Evolutionary conservation across 2,329 filamentous ascomycete species (phyloP).

Genomic region (Sclerotinia trifoliorum): DNA sequence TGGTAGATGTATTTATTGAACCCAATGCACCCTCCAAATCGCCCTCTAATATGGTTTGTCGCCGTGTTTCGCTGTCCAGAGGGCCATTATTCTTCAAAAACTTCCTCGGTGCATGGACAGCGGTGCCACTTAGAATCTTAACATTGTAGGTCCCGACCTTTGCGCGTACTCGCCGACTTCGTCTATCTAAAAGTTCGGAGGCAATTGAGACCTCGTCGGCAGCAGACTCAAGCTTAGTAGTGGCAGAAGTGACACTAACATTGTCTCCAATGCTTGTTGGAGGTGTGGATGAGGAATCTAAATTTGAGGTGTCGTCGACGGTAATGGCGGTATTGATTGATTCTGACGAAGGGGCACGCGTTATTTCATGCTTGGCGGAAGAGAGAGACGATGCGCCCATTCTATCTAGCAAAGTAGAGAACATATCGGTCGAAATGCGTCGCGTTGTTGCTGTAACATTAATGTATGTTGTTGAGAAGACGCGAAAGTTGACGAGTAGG

Average conservation of each 20-base stretch:
- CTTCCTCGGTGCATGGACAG: conserved; percentile 50
- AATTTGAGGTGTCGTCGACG: conserved; percentile 35
- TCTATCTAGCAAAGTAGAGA: conserved; percentile 30
- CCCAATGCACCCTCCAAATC: conserved; percentile 38
- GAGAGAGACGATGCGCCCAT: conserved; percentile 29
- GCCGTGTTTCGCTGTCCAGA: conserved; percentile 37
- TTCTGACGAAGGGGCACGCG: conserved; percentile 35
- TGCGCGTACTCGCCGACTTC: conserved; percentile 55
- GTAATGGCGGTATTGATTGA: conserved; percentile 36
- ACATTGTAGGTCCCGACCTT: conserved; percentile 66
- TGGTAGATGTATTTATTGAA: conserved; percentile 33
- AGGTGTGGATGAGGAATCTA: conserved; percentile 49
- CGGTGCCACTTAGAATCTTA: conserved; percentile 60
- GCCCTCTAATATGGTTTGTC: conserved; percentile 49
- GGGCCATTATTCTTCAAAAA: conserved; percentile 45
- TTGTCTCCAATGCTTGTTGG: conserved; percentile 65
- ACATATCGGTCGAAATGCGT: conserved; percentile 26
- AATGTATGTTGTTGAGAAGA: conserved; percentile 21
- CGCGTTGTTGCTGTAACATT: conserved; percentile 22
- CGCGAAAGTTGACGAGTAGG: conserved; percentile 20
- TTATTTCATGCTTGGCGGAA: conserved; percentile 25
- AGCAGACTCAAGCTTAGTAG: conserved; percentile 35
- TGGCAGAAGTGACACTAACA: conserved; percentile 55
- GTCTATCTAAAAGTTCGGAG: conserved; percentile 37
- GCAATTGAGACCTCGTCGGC: conserved; percentile 20